Conservation (phyloP, 2,329 filamentous ascomycete genomes). For the Ophiostoma pallidulum region DNA sequence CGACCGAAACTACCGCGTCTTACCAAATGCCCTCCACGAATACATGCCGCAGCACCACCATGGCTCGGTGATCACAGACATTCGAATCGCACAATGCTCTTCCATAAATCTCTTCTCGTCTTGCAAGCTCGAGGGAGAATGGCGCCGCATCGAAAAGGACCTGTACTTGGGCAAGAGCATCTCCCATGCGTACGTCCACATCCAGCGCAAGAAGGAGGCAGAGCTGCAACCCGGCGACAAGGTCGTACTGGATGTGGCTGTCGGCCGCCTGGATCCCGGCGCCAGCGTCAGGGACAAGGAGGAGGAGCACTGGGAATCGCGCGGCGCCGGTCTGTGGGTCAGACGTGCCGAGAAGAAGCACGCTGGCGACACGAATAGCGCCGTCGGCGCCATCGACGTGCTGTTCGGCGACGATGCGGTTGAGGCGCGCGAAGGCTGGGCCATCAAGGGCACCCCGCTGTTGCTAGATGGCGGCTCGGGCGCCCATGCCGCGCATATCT, state of each 20-base stretch:
- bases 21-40: slow-evolving; percentile 76
- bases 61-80: slow-evolving; percentile 76
- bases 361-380: slow-evolving; percentile 63
- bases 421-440: slow-evolving; percentile 81
- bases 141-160: slow-evolving; percentile 85
- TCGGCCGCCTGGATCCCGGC: slow-evolving; percentile 62
- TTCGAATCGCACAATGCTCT: slow-evolving; percentile 69
- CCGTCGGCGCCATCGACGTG: slow-evolving; percentile 74
- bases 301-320: slow-evolving; percentile 63
- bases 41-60: slow-evolving; percentile 80
- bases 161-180: slow-evolving; percentile 68
- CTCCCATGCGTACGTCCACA: slow-evolving; percentile 71
- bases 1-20: slow-evolving; percentile 79
- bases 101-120: slow-evolving; percentile 63
- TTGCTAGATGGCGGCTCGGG: slow-evolving; percentile 56
- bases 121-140: slow-evolving; percentile 64
- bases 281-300: slow-evolving; percentile 45
- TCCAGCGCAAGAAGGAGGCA: slow-evolving; percentile 77
- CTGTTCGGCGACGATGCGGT: slow-evolving; percentile 86
- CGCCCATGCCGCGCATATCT: slow-evolving; percentile 63
- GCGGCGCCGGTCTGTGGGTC: slow-evolving; percentile 73
- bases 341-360: slow-evolving; percentile 62
- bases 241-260: slow-evolving; percentile 69
- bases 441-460: slow-evolving; percentile 63
- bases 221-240: slow-evolving; percentile 65